These are phyloP conservation scores for Pelargonium nanum DNA, from an alignment of 345 rosid genomes.

Conservation along the genomic window DNA sequence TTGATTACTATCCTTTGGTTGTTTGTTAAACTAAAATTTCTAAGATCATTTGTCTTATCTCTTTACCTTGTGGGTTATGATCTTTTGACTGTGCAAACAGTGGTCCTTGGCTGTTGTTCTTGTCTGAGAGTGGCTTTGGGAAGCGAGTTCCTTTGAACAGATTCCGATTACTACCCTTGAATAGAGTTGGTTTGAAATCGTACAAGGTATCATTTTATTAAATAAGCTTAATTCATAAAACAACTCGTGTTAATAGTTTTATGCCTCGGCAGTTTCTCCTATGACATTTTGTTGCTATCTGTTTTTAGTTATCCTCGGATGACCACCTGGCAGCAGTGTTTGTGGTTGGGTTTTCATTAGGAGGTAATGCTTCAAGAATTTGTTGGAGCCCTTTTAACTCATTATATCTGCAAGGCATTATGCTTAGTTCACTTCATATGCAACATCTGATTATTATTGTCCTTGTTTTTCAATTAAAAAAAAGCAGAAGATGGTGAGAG, in stretches of 20 bases:
- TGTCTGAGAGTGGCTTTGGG: constrained; percentile 82
- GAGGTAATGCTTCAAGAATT: constrained; percentile 34
- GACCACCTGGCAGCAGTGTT: constrained; percentile 79
- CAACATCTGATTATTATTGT: neutral
- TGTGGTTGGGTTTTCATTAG: constrained; percentile 74
- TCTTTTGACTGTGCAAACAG: constrained; percentile 22
- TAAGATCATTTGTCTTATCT: neutral
- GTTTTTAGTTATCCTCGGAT: constrained; percentile 55
- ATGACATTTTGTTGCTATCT: neutral
- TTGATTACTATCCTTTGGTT: neutral
- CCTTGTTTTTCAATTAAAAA: neutral
- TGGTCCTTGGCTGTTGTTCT: constrained; percentile 88
- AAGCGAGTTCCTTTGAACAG: constrained; percentile 88
- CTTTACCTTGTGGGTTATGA: neutral
- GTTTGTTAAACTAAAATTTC: neutral
- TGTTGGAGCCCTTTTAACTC: neutral
- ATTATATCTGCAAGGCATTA: neutral
- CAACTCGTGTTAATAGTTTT: neutral
- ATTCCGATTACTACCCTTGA: constrained; percentile 45
- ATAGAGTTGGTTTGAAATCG: constrained; percentile 76
- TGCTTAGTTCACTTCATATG: neutral
- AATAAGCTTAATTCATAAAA: too few relatives aligned
- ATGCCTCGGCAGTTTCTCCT: neutral
- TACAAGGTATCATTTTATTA: constrained; percentile 46
- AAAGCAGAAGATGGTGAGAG: constrained; percentile 75